Base-by-base conservation (phyloP, 1,284 basidiomycete species). In the Sporisorium scitamineum region DNA sequence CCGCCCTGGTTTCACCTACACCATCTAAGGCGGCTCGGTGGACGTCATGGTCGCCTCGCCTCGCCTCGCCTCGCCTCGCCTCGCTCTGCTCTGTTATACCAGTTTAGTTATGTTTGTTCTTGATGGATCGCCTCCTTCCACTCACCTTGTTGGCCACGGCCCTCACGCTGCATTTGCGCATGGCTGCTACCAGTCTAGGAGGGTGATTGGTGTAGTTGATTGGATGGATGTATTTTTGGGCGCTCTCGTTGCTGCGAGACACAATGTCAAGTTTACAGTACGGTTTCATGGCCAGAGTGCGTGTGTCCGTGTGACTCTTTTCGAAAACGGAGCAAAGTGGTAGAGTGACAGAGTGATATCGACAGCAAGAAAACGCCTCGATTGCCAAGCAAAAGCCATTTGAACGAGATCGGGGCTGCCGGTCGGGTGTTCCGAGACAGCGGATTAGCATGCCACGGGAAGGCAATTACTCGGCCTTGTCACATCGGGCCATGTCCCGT, bases 1-100 rank as follows among this genome's bases (percentile, higher is more conserved):
- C 60, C 74, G 69, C 20, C 72, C 69, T 41, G 76, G 76, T 18
- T 78, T 78, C 73, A 72, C 70, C 39, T 78, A 78, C 76, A 76
- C 73, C 58, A 76, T 78, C 73, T 78, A 61, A 71, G 18, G 14
- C 16, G 22, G 24, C n/a, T 41, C 24, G 41, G 31, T 7, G 11
- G 44, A 8, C 16, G 24, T 16, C 16, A 18, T 6, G 44, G 26
- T 27, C 13, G 18, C n/a, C n/a, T 50, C 9, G n/a, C 9, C 16
- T 16, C 18, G 9, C 14, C 27, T 50, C 27, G 48, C 48, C n/a
- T 50, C 9, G n/a, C 9, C 16, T 16, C 18, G 9, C 14, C 27
- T 50, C 27, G 48, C 48, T 50, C 9, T 50, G 48, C 48, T 31
- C 32, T 31, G 48, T n/a, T 20, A 50, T 50, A 50, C 48, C 48